Base-by-base conservation (phyloP, 169 alveolate species). In the Plasmodium chabaudi region DNA sequence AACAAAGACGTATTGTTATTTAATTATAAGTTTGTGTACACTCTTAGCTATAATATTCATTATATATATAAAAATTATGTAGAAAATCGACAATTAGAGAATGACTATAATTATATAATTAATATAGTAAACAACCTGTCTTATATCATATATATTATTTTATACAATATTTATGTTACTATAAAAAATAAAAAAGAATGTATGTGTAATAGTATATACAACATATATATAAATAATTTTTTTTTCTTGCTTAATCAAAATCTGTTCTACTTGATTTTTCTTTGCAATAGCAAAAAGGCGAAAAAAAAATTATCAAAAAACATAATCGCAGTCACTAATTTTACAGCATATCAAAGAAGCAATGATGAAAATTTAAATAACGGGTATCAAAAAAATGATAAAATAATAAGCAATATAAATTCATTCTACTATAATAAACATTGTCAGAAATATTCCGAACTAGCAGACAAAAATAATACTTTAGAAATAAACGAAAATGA, bases 21-120 rank as follows among this genome's bases (percentile, higher is more conserved):
- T 79, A 79, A 79, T 60, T 79, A 79, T 15, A 79, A 79, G 34
- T 79, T 79, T 79, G 21, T 79, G 13, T 79, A 79, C 60, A 79
- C 79, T 1, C 82, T 79, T 53, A 67, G 72, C 44, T 79, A 79
- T 27, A 79, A 79, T 79, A 79, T 79, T 67, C 84, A 65, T 23
- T 79, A 79, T 79, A 79, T 79, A 10, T 79, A 79, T 49, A 79
- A 49, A 79, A 79, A 51, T 67, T 79, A 79, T 59, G 61, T 67
- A 9, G 72, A 79, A 67, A 79, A 79, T 79, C 61, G 49, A 13
- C 55, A 79, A 27, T 42, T 57, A 56, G 57, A 39, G 21, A 79
- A 44, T 67, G 89, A 79, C 39, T 79, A 53, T 70, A 46, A 79
- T 67, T 71, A 79, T 67, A 67, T 79, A 25, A 51, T 67, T 27